Evolutionary conservation across 495 filamentous ascomycete species (phyloP).

Genomic region (Choiromyces venosus): DNA sequence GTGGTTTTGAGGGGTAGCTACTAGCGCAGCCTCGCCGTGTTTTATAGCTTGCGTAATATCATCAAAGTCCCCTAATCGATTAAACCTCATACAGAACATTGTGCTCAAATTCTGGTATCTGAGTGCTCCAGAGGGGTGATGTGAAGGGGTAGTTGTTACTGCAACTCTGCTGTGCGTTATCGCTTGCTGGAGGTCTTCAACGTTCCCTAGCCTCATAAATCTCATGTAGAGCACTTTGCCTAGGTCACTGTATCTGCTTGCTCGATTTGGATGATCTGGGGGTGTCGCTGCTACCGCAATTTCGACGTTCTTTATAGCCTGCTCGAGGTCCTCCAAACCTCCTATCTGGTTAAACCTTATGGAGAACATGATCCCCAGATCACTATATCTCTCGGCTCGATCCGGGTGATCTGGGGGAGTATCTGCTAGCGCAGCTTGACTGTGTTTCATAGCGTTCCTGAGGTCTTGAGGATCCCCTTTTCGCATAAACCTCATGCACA

Average conservation of each 20-base stretch:
- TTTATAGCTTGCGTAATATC: constrained; percentile 1
- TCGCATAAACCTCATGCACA: too few relatives aligned
- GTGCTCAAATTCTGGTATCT: background rate
- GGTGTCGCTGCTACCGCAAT: background rate
- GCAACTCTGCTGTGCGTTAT: background rate
- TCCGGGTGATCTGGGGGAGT: too few relatives aligned
- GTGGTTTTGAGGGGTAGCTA: background rate
- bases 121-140: background rate
- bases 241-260: background rate
- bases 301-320: background rate
- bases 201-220: background rate
- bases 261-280: background rate
- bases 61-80: background rate
- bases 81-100: background rate
- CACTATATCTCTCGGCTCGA: too few relatives aligned
- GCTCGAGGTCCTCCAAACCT: background rate
- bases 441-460: too few relatives aligned
- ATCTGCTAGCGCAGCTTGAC: too few relatives aligned
- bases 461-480: too few relatives aligned
- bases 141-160: too few relatives aligned
- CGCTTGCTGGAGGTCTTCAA: background rate
- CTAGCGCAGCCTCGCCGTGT: background rate
- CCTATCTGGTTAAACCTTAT: background rate
- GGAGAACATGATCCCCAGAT: background rate
- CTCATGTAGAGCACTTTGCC: too few relatives aligned